Evolutionary conservation across 75 land plant species (phyloP).

Genomic region (Pinus taeda): DNA sequence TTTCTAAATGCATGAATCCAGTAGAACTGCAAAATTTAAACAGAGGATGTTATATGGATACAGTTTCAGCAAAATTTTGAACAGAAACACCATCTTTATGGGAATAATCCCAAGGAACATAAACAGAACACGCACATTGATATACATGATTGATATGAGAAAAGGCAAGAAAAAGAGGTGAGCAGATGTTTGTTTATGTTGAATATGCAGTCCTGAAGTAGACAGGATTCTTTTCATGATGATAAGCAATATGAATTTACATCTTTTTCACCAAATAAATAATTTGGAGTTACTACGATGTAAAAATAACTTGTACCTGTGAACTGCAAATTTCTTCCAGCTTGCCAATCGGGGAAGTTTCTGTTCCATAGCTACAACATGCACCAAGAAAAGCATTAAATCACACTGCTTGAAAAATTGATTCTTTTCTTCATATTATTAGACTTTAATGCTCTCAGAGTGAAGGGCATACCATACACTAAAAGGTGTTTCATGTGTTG

Average conservation of each 20-base stretch:
- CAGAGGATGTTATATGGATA: no score
- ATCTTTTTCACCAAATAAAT: neutral
- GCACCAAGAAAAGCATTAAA: neutral
- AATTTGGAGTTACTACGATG: neutral
- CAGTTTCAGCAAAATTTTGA: no score
- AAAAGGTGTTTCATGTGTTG: conserved; percentile 76
- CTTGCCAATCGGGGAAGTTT: conserved; percentile 49
- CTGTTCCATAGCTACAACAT: conserved; percentile 60
- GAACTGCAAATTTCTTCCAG: conserved; percentile 52
- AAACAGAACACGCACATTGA: no score
- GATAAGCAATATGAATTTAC: neutral
- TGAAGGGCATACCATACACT: conserved; percentile 67
- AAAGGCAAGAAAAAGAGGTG: no score
- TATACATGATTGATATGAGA: no score
- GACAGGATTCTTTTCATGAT: no score
- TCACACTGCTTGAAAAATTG: neutral
- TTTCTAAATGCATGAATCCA: no score
- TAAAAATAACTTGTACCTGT: conserved; percentile 23
- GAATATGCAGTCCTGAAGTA: no score
- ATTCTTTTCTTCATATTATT: neutral
- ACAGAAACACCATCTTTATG: no score
- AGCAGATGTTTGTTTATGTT: no score
- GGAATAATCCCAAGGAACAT: no score
- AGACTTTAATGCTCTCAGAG: neutral
- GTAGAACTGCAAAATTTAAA: no score